Evolutionary conservation across 2,329 filamentous ascomycete genomes (phyloP).

Genomic region (Sordariomycetes sp.): DNA sequence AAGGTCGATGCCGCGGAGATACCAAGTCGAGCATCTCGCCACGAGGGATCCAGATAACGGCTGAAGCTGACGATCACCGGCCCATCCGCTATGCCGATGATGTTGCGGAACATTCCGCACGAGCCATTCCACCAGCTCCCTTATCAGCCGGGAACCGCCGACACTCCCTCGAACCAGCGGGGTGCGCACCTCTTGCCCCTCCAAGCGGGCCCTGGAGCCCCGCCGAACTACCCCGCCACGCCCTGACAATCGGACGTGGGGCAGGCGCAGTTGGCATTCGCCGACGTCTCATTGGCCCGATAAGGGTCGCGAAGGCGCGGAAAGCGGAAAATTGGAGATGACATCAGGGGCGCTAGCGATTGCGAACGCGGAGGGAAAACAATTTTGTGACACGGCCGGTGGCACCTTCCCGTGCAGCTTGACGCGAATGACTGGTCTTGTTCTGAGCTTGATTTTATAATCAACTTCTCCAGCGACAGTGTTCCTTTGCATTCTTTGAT

Average conservation of each 20-base stretch:
- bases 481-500: neutral
- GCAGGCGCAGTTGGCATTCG: neutral
- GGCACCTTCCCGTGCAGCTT: neutral
- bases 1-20: too few relatives aligned
- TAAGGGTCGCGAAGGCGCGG: neutral
- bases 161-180: too few relatives aligned
- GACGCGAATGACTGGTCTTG: neutral
- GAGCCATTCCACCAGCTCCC: too few relatives aligned
- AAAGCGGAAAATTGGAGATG: neutral
- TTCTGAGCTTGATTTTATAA: conserved; percentile 1
- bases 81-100: too few relatives aligned
- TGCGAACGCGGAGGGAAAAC: conserved; percentile 2
- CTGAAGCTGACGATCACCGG: too few relatives aligned
- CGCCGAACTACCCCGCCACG: neutral
- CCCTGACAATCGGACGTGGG: neutral
- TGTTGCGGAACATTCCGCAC: too few relatives aligned
- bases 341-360: conserved; percentile 3
- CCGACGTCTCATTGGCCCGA: neutral
- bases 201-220: neutral
- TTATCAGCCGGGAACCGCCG: too few relatives aligned
- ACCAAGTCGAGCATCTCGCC: too few relatives aligned
- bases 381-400: neutral
- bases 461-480: neutral
- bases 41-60: too few relatives aligned
- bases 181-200: too few relatives aligned